Base-by-base conservation (phyloP, 2,329 filamentous ascomycete genomes). In the Blastomyces parvus region DNA sequence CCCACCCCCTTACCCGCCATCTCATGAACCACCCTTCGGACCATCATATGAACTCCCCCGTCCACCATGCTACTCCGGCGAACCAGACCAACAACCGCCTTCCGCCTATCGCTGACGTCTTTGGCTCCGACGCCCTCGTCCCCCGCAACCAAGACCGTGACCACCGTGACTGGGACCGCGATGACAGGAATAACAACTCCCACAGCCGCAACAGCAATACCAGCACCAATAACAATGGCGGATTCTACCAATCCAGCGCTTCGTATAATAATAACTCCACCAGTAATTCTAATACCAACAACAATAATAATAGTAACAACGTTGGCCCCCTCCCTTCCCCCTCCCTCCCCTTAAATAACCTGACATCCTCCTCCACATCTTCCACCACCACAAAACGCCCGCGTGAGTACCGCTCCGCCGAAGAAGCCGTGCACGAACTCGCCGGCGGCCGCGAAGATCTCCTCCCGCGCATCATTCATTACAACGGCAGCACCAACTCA, bases 101-200 rank as follows among this genome's bases (percentile, higher is more conserved):
- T 58, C 94, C 94, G 1, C 93, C 94, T 2, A 94, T 99, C 64
- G 88, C 90, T 46, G 94, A 97, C 72, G 94, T 99, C 17, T 97
- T 99, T 71, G 90, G 90, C 33, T 80, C 82, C 22, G 90, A 95
- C 71, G 83, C 87, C 42, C 81, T 96, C 46, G 81, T 81, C 52
- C 69, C 74, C 14, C 72, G 70, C 33, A 70, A 72, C 73, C 76
- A 66, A 62, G 77, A 74, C 61, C 73, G 70, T 60, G 75, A 73
- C 65, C 53, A 57, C 33, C 53, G 53, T 13, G 42, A 59, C 40
- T 44, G 62, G 56, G 62, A 64, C 40, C 42, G 61, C 19, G 55
- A 63, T 46, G 42, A 53, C 6, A 63, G 62, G 66, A 73, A 60
- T 33, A 59, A 46, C 27, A 48, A 30, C 27, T 22, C 22, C 40